phyloP scores from a whole-genome alignment of 305 asterid species.

The Salvia sclarea region DNA sequence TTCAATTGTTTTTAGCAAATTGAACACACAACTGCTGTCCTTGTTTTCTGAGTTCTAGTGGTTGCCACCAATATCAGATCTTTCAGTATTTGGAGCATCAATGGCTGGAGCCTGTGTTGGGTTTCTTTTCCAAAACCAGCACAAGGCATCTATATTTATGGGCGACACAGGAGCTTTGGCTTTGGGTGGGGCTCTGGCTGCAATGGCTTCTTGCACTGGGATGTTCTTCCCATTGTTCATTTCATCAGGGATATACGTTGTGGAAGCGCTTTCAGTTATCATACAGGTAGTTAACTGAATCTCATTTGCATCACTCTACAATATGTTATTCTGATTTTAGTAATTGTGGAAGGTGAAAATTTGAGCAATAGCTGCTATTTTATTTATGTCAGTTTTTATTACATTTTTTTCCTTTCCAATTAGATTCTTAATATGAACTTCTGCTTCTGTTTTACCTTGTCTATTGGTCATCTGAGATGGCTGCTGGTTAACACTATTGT shows the following conservation, averaged over 20 bases:
- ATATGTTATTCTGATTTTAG: background rate
- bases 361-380: background rate
- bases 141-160: constrained; percentile 82
- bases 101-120: constrained; percentile 99
- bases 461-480: background rate
- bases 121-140: constrained; percentile 79
- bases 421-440: background rate
- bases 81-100: constrained; percentile 91
- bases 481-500: background rate
- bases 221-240: constrained; percentile 87
- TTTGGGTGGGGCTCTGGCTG: constrained; percentile 92
- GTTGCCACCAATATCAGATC: constrained; percentile 49
- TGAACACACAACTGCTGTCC: background rate
- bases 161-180: constrained; percentile 93
- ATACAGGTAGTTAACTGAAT: constrained; percentile 52
- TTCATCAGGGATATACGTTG: constrained; percentile 69
- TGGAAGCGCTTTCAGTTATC: constrained; percentile 63
- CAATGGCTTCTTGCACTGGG: constrained; percentile 96
- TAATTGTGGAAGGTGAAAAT: background rate
- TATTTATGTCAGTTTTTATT: background rate
- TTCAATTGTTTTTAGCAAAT: background rate
- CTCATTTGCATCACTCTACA: constrained; percentile 2
- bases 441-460: background rate
- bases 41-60: constrained; percentile 29
- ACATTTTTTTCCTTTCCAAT: background rate